Evolutionary conservation across 2,329 filamentous ascomycete species (phyloP).

Genomic region (Alternaria conjuncta): DNA sequence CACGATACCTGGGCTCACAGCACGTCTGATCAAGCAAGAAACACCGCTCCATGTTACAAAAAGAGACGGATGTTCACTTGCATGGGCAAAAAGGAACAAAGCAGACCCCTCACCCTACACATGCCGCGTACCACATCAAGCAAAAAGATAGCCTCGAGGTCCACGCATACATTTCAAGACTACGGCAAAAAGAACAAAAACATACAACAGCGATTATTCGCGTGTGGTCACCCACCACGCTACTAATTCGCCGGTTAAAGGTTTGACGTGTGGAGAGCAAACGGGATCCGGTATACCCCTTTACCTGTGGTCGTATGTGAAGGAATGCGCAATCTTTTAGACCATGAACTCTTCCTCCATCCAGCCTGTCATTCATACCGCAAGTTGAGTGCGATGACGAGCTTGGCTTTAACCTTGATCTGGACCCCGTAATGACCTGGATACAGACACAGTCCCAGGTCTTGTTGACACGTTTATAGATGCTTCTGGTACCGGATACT

Average conservation of each 20-base stretch:
- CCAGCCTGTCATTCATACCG: too few relatives aligned
- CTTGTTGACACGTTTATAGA: neutral
- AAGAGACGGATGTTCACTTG: neutral
- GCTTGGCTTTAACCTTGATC: neutral
- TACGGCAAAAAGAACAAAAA: neutral
- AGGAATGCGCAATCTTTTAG: rapidly evolving
- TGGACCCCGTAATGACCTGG: neutral
- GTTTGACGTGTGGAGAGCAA: too few relatives aligned
- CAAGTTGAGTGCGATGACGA: neutral
- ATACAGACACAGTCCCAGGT: neutral
- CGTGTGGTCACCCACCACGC: neutral
- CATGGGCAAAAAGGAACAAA: neutral
- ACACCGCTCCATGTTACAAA: neutral
- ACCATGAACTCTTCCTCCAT: neutral
- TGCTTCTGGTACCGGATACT: neutral
- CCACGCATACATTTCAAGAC: neutral
- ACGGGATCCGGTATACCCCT: too few relatives aligned
- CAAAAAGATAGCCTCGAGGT: neutral
- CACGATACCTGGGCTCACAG: neutral
- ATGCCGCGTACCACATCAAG: too few relatives aligned
- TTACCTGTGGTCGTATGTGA: neutral
- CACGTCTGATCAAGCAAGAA: neutral
- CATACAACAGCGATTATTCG: neutral
- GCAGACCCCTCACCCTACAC: too few relatives aligned
- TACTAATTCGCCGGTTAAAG: neutral